Conservation (phyloP, 1,284 basidiomycete species). For the Cryptococcus neoformans region DNA sequence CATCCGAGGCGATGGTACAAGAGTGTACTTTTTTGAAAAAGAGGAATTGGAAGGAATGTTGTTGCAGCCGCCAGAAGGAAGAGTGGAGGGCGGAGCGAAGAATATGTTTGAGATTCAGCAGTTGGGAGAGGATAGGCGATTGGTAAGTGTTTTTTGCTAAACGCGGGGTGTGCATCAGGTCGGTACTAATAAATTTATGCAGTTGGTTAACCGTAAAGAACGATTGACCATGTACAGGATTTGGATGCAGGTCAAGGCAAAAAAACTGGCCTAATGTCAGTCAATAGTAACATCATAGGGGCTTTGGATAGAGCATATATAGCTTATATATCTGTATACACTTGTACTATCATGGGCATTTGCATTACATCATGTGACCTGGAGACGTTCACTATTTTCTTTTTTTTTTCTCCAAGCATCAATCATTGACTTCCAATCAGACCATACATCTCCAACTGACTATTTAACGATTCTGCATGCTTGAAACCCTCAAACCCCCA, state of each 20-base stretch:
- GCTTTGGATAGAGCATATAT: not conserved
- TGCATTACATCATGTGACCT: not conserved
- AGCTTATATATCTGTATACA: not conserved
- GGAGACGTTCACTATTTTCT: not conserved
- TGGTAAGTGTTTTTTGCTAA: constrained; percentile 46
- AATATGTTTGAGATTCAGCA: constrained; percentile 66
- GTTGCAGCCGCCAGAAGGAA: constrained; percentile 55
- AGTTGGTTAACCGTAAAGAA: constrained; percentile 82
- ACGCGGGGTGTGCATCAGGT: constrained; percentile 51
- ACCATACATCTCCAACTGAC: too few relatives aligned
- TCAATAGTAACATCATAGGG: not conserved
- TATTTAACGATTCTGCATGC: too few relatives aligned
- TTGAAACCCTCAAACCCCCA: not conserved
- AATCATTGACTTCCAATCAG: not conserved
- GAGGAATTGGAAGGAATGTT: constrained; percentile 80
- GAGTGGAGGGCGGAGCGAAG: constrained; percentile 2
- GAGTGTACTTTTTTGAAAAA: constrained; percentile 88
- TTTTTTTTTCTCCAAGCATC: not conserved
- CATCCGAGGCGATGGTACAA: constrained; percentile 90
- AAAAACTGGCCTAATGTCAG: constrained; percentile 49
- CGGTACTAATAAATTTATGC: constrained; percentile 12
- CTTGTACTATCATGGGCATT: not conserved
- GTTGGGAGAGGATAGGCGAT: constrained; percentile 80
- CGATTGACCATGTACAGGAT: constrained; percentile 94
- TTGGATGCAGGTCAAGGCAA: constrained; percentile 88